Evolutionary conservation across 106 monocot species (phyloP).

Genomic region (Gastrodia elata): DNA sequence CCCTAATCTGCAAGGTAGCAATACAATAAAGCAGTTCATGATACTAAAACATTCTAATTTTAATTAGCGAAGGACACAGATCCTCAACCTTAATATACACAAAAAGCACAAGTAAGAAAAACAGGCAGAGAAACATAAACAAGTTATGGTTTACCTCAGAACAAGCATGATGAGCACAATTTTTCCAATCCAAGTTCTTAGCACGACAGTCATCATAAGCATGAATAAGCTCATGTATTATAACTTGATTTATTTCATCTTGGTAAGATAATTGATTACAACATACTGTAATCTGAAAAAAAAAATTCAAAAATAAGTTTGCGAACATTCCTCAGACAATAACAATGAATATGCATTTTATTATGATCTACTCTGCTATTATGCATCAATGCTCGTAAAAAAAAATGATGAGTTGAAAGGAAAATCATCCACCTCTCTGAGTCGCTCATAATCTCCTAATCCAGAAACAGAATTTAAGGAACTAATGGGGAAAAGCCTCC

Average conservation of each 20-base stretch:
- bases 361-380: too few species aligned
- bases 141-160: slow-evolving; percentile 55
- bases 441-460: too few species aligned
- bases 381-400: too few species aligned
- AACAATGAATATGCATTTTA: neutral
- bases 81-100: neutral
- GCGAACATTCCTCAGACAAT: neutral
- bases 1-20: slow-evolving; percentile 42
- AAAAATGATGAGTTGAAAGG: too few species aligned
- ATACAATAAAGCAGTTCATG: neutral
- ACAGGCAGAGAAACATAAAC: neutral
- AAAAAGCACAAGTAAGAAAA: neutral
- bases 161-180: slow-evolving; percentile 99
- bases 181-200: slow-evolving; percentile 81
- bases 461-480: too few species aligned
- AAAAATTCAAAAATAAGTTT: neutral
- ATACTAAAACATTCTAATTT: neutral
- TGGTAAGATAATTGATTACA: slow-evolving; percentile 68
- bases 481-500: too few species aligned
- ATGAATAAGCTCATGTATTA: slow-evolving; percentile 95
- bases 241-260: slow-evolving; percentile 86
- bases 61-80: neutral
- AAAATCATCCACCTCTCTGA: too few species aligned
- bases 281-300: slow-evolving; percentile 66
- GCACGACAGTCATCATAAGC: slow-evolving; percentile 96